Percentiles rank a stretch among this genome's conserved stretches.
Evolutionary conservation across 805 yeast genomes (phyloP).

Genomic region (Sugiyamaella chiloensis): DNA sequence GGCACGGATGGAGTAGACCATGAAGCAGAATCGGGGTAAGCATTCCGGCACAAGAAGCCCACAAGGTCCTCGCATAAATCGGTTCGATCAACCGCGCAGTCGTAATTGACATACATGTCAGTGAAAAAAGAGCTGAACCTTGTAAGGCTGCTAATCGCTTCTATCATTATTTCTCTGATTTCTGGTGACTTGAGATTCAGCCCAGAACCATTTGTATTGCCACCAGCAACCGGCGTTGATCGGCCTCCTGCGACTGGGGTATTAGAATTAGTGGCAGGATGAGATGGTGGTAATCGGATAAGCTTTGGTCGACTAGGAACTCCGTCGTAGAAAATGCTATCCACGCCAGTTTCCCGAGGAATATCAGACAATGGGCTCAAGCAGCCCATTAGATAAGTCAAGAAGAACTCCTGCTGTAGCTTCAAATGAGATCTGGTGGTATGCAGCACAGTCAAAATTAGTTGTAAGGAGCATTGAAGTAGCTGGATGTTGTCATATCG

Average conservation of each 20-base stretch:
- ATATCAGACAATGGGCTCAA: slow-evolving; percentile 36
- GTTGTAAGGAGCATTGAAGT: slow-evolving; percentile 69
- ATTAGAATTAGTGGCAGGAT: slow-evolving; percentile 22
- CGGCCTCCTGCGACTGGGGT: slow-evolving; percentile 24
- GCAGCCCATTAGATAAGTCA: slow-evolving; percentile 38
- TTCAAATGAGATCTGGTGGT: slow-evolving; percentile 64
- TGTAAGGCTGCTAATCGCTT: slow-evolving; percentile 61
- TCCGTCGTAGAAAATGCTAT: slow-evolving; percentile 38
- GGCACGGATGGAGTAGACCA: slow-evolving; percentile 84
- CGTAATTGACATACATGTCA: slow-evolving; percentile 74
- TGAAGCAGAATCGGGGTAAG: slow-evolving; percentile 81
- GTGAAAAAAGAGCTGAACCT: slow-evolving; percentile 65
- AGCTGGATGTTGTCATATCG: slow-evolving; percentile 71
- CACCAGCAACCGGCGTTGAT: slow-evolving; percentile 16
- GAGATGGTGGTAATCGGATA: slow-evolving; percentile 54
- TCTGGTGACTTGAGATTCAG: slow-evolving; percentile 31
- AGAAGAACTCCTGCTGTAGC: slow-evolving; percentile 67
- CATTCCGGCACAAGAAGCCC: slow-evolving; percentile 67
- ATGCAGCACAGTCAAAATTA: slow-evolving; percentile 68
- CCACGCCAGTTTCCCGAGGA: slow-evolving; percentile 37
- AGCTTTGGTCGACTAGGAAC: slow-evolving; percentile 44
- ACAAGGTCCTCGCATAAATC: slow-evolving; percentile 69
- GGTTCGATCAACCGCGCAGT: slow-evolving; percentile 83
- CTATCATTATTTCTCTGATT: slow-evolving; percentile 74
- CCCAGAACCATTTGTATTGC: slow-evolving; percentile 12